A percentile compares a stretch with the other conserved stretches of the same genome.
Evolutionary conservation across 306 rosid species (phyloP).

Genomic region (Malus orientalis): DNA sequence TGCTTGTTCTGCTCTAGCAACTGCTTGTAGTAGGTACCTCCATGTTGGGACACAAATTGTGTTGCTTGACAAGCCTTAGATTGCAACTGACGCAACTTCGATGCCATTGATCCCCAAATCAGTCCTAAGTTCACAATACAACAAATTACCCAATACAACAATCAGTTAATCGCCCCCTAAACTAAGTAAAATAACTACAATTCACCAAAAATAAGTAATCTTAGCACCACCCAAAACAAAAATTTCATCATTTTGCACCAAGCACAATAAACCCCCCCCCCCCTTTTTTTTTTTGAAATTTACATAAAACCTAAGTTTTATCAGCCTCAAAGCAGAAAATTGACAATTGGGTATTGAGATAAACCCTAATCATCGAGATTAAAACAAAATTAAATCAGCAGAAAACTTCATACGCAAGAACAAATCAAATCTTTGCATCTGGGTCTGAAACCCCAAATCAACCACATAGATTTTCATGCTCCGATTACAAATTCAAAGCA

Average conservation of each 20-base stretch:
- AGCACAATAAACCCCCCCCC: not conserved
- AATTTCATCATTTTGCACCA: not conserved
- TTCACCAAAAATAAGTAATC: not conserved
- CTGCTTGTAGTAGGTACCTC: conserved; percentile 63
- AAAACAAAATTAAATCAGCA: not conserved
- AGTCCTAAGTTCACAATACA: conserved; percentile 11
- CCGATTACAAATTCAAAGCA: not conserved
- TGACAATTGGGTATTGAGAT: not conserved
- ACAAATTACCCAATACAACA: not conserved
- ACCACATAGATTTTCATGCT: not conserved
- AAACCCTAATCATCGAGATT: conserved; percentile 16
- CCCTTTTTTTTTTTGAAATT: not conserved
- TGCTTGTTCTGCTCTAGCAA: conserved; percentile 85
- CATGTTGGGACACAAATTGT: conserved; percentile 48
- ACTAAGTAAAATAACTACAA: not conserved
- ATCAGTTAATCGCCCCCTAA: not conserved
- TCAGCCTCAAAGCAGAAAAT: not conserved
- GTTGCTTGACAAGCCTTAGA: conserved; percentile 83
- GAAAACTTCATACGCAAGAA: not conserved
- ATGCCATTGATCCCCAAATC: conserved; percentile 48
- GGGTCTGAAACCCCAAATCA: not conserved
- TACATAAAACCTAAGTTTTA: not conserved
- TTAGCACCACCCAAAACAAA: not conserved
- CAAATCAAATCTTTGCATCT: not conserved
- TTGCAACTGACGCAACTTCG: conserved; percentile 64